These are phyloP conservation scores for Cladosporium halotolerans DNA, from an alignment of 2,329 filamentous ascomycete species.

Conservation along the genomic window DNA sequence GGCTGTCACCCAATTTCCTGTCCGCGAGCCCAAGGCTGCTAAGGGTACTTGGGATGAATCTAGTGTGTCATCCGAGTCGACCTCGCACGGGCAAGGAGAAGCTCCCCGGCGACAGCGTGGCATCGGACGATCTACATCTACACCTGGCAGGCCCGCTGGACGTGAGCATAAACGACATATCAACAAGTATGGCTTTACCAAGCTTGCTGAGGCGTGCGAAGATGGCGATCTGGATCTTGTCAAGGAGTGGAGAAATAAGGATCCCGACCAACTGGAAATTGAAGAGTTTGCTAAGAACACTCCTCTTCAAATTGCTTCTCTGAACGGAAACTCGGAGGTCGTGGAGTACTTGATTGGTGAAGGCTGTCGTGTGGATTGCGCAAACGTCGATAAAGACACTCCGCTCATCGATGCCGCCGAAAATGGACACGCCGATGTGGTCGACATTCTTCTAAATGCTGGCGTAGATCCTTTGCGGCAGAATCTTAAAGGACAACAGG, in stretches of 20 bases:
- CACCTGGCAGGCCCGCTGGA: constrained; percentile 52
- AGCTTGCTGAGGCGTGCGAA: constrained; percentile 82
- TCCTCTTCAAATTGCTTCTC: constrained; percentile 83
- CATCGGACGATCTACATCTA: constrained; percentile 45
- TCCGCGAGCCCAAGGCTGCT: constrained; percentile 24
- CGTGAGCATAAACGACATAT: constrained; percentile 70
- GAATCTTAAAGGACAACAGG: constrained; percentile 88
- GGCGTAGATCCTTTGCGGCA: constrained; percentile 88
- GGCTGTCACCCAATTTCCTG: constrained; percentile 47
- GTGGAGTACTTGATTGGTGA: constrained; percentile 80
- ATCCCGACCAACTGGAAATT: constrained; percentile 81
- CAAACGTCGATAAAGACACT: constrained; percentile 72
- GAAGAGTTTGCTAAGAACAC: constrained; percentile 95
- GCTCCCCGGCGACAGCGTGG: constrained; percentile 53
- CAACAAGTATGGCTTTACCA: constrained; percentile 87
- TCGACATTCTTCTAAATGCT: constrained; percentile 73
- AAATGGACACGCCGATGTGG: constrained; percentile 84
- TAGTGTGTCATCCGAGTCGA: constrained; percentile 41
- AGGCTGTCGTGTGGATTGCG: constrained; percentile 76
- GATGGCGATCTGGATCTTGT: constrained; percentile 75
- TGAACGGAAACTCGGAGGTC: constrained; percentile 80
- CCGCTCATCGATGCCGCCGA: constrained; percentile 94
- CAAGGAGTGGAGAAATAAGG: constrained; percentile 66
- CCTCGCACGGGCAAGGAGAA: constrained; percentile 55
- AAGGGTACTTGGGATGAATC: constrained; percentile 55